Evolutionary conservation across 2,329 filamentous ascomycete genomes (phyloP).

Genomic region (Pseudocercospora fijiensis): DNA sequence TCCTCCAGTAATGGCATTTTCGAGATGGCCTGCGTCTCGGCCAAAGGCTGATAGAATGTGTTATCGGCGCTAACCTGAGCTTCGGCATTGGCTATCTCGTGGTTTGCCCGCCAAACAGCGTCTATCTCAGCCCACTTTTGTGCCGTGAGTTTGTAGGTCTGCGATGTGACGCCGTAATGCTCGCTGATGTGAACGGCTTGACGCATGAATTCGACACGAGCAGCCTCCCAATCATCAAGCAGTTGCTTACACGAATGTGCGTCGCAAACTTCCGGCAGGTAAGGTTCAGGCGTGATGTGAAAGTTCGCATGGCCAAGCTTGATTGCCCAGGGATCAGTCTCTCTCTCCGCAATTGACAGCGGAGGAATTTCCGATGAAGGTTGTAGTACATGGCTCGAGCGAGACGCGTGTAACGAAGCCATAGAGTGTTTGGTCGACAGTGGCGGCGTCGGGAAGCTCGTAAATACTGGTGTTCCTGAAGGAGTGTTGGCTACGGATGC

Average conservation of each 20-base stretch:
- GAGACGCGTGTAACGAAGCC: conserved; percentile 65
- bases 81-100: conserved; percentile 58
- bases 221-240: conserved; percentile 76
- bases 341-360: conserved; percentile 53
- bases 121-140: conserved; percentile 86
- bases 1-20: conserved; percentile 69
- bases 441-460: conserved; percentile 63
- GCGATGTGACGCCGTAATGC: conserved; percentile 86
- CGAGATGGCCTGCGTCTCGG: conserved; percentile 56
- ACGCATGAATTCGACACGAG: conserved; percentile 82
- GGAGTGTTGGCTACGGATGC: conserved; percentile 48
- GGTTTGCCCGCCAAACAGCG: conserved; percentile 66
- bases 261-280: conserved; percentile 64
- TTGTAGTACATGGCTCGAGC: conserved; percentile 49
- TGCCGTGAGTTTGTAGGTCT: conserved; percentile 80
- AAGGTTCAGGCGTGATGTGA: conserved; percentile 79
- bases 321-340: conserved; percentile 70
- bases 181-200: conserved; percentile 85
- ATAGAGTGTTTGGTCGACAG: conserved; percentile 75
- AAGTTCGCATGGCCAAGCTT: conserved; percentile 91
- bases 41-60: conserved; percentile 42
- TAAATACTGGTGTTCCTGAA: conserved; percentile 51
- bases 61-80: conserved; percentile 41
- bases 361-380: conserved; percentile 62
- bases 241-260: conserved; percentile 61